Base-by-base conservation (phyloP, 139 green algal genomes). In the Coelastrella sp. region DNA sequence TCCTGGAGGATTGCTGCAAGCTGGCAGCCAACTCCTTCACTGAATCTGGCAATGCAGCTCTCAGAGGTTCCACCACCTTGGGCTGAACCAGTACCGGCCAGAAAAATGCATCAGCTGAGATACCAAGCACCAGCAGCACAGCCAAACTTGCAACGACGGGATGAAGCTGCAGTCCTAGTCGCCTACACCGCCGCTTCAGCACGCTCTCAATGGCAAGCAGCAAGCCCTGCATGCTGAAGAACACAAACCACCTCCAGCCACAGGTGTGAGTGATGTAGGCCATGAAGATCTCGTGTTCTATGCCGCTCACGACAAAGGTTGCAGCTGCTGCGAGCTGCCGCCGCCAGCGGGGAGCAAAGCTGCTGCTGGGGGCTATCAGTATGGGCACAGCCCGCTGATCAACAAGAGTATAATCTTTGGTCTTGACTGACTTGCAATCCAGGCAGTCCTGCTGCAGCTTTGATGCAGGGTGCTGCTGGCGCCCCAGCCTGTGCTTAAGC, bases 201-300 rank as follows among this genome's bases (percentile, higher is more conserved):
- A 5, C n/a, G 15, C 21, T 43, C 79, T 85, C 79, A 2, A 35
- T 34, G 13, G 66, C 45, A 64, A 85, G 64, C 64, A 85, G 64
- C 45, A 66, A 60, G 43, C 63, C 79, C 79, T 85, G 79, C 64
- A 85, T 45, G 41, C 27, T 40, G 45, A 85, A 85, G 21, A 85
- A 85, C 30, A 59, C 64, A 35, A 79, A 32, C 79, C 79, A 85
- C 43, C 48, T 51, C 64, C 66, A 85, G 45, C 79, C 66, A 21
- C 38, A 27, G 34, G 53, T 50, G 48, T 50, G 64, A 19, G 48
- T 78, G 48, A 59, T 41, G 45, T 79, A 85, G 17, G n/a, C 34
- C 45, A 53, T 60, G 66, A 71, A 85, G 27, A 85, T 17, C 66
- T 85, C 79, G 51, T 85, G 79, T 51, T 85, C 79, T 25, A 85